Percentiles rank a stretch among this genome's conserved stretches.
Evolutionary conservation across 73 alveolate genomes (phyloP).

Genomic region (Paramecium sonneborni): DNA sequence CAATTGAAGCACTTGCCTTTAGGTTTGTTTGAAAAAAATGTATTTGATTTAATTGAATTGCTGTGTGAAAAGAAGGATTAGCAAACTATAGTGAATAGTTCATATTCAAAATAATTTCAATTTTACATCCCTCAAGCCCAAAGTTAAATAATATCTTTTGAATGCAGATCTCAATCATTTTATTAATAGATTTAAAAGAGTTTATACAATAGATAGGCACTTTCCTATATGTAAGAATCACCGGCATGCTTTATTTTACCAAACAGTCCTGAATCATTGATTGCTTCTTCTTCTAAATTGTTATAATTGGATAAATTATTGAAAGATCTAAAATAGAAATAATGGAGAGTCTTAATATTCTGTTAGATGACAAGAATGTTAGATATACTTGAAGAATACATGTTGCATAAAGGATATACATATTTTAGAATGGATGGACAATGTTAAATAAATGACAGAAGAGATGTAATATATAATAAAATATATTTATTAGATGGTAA

Average conservation of each 20-base stretch:
- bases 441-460: conserved; percentile 91
- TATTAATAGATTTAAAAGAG: not conserved
- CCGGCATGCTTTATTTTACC: conserved; percentile 23
- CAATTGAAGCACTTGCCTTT: not conserved
- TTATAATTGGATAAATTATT: conserved; percentile 83
- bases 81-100: not conserved
- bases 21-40: not conserved
- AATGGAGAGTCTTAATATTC: conserved; percentile 93
- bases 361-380: conserved; percentile 99
- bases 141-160: not conserved
- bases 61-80: not conserved
- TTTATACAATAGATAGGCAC: conserved; percentile 35
- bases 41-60: not conserved
- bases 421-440: conserved; percentile 99
- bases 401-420: conserved; percentile 87
- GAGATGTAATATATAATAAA: conserved; percentile 74
- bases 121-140: not conserved
- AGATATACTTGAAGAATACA: conserved; percentile 96
- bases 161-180: conserved; percentile 30
- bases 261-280: conserved; percentile 33
- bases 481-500: conserved; percentile 79
- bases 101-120: not conserved
- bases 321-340: conserved; percentile 79
- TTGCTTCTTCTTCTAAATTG: conserved; percentile 56
- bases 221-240: conserved; percentile 35